These are phyloP conservation scores for Ceratocystis destructans DNA, from an alignment of 2,329 filamentous ascomycete species.

Conservation along the genomic window DNA sequence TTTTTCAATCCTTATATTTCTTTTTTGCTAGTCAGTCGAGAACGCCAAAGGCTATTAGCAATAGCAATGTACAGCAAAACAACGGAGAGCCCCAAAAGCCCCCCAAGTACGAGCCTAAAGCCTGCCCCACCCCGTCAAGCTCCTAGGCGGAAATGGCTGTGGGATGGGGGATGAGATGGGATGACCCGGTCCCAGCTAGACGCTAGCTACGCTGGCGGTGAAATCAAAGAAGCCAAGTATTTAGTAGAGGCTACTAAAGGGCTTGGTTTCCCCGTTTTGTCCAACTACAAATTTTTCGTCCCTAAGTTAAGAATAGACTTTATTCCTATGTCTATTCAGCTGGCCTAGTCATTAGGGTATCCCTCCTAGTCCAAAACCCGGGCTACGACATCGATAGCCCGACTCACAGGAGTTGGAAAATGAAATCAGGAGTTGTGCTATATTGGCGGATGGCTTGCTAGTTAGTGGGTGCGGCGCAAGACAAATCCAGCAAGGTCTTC, in stretches of 20 bases:
- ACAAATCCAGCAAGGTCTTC: neutral
- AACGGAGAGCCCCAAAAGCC: too few species aligned
- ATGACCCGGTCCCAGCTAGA: neutral
- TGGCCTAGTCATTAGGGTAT: neutral
- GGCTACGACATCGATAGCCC: neutral
- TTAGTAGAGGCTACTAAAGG: neutral
- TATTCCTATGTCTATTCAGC: neutral
- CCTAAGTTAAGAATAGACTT: neutral
- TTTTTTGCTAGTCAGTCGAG: neutral
- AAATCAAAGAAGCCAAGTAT: constrained; percentile 5
- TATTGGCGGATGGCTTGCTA: neutral
- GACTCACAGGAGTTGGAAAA: neutral
- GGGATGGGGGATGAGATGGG: neutral
- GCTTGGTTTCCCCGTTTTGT: neutral
- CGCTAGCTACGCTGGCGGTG: constrained; percentile 10
- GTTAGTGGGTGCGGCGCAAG: neutral
- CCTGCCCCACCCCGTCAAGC: too few species aligned
- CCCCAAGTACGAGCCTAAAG: too few species aligned
- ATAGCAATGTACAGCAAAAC: too few species aligned
- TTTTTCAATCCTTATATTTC: too few species aligned
- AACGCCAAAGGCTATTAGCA: neutral
- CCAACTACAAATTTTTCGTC: neutral
- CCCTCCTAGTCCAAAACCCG: too few species aligned
- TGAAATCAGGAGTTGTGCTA: constrained; percentile 4
- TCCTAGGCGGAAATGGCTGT: too few species aligned